phyloP scores from a whole-genome alignment of 2,329 filamentous ascomycete species.

The Parastagonospora avenae region DNA sequence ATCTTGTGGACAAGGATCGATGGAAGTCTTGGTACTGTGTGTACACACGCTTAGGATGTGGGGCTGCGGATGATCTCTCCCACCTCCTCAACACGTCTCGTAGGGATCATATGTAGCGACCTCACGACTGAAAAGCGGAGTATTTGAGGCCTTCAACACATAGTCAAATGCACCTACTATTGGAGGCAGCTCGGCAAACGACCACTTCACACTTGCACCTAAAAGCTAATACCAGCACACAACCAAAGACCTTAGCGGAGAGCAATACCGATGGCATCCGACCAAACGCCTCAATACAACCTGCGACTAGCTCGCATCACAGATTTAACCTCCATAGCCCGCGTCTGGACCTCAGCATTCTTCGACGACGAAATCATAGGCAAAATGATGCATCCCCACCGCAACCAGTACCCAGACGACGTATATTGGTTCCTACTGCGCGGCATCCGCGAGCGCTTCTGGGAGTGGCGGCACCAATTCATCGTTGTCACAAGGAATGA shows the following conservation, averaged over 20 bases:
- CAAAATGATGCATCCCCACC: slow-evolving; percentile 38
- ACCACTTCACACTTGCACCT: not conserved
- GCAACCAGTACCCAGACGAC: slow-evolving; percentile 32
- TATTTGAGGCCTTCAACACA: too few relatives aligned
- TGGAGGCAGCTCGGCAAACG: too few relatives aligned
- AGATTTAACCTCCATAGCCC: slow-evolving; percentile 28
- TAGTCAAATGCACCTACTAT: too few relatives aligned
- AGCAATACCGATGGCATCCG: not conserved
- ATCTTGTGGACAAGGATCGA: too few relatives aligned
- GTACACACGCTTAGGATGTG: too few relatives aligned
- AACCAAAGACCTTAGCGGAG: not conserved
- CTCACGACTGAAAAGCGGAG: too few relatives aligned
- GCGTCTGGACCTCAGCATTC: slow-evolving; percentile 32
- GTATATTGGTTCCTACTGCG: slow-evolving; percentile 36
- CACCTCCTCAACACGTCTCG: too few relatives aligned
- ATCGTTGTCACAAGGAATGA: slow-evolving; percentile 20
- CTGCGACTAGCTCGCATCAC: slow-evolving; percentile 18
- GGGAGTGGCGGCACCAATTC: slow-evolving; percentile 37
- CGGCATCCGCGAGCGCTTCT: slow-evolving; percentile 32
- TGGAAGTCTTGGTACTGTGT: too few relatives aligned
- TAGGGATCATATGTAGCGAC: too few relatives aligned
- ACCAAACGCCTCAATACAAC: not conserved
- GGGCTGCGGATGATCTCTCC: too few relatives aligned
- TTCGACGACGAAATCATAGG: slow-evolving; percentile 42
- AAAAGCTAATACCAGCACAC: not conserved